Conservation (phyloP, 108 stramenopile species). For the Schizochytrium sp. region DNA sequence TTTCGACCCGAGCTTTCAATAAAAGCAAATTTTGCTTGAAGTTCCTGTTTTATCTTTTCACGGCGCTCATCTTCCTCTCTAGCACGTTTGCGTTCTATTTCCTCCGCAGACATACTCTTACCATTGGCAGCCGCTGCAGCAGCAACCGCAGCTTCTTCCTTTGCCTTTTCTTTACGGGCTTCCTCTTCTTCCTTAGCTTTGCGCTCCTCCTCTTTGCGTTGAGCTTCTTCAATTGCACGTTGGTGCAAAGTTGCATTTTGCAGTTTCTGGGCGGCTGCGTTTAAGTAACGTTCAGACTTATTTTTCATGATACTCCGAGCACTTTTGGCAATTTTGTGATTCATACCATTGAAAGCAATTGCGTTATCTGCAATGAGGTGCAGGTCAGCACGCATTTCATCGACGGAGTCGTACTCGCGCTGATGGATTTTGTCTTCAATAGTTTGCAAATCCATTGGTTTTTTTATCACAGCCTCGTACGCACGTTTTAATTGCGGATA, state of each 20-base stretch:
- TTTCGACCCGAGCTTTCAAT: not conserved
- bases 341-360: not conserved
- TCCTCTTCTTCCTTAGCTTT: slow-evolving; percentile 22
- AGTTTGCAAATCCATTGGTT: slow-evolving; percentile 51
- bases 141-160: not conserved
- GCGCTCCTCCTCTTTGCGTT: not conserved
- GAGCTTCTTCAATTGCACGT: not conserved
- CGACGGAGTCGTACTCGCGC: slow-evolving; percentile 26
- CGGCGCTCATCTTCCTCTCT: not conserved
- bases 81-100: not conserved
- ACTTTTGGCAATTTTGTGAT: not conserved
- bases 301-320: slow-evolving; percentile 12
- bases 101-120: not conserved
- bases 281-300: not conserved
- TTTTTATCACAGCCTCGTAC: not conserved
- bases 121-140: not conserved
- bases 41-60: not conserved
- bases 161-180: not conserved
- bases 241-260: slow-evolving; percentile 22
- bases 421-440: slow-evolving; percentile 52
- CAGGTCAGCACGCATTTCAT: slow-evolving; percentile 53
- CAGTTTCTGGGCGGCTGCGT: slow-evolving; percentile 9
- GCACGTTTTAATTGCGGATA: not conserved
- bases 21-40: not conserved
- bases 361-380: slow-evolving; percentile 57